These are phyloP conservation scores for Mycena haematopus DNA, from an alignment of 768 basidiomycete species.

Conservation along the genomic window DNA sequence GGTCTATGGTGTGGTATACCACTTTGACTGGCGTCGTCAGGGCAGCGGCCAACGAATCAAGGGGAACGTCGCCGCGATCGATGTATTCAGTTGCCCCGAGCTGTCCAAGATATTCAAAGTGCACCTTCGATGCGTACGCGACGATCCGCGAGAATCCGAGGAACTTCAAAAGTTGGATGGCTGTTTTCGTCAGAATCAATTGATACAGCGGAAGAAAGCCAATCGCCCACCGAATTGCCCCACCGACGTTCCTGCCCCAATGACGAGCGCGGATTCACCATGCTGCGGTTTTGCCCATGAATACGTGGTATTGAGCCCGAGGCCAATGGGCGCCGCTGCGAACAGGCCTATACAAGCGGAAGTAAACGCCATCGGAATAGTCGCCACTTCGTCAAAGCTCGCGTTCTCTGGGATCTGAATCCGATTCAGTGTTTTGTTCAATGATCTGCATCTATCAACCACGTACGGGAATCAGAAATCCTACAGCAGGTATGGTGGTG, in stretches of 20 bases:
- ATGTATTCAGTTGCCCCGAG: constrained; percentile 44
- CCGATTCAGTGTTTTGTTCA: too few relatives aligned
- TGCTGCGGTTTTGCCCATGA: constrained; percentile 24
- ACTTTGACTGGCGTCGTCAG: constrained; percentile 10
- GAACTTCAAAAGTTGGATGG: constrained; percentile 46
- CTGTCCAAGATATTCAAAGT: constrained; percentile 41
- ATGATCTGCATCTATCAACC: not conserved
- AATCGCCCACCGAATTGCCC: constrained; percentile 28
- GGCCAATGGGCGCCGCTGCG: constrained; percentile 22
- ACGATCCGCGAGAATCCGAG: constrained; percentile 47
- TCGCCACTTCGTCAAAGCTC: constrained; percentile 25
- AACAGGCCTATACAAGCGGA: constrained; percentile 29
- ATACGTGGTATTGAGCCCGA: constrained; percentile 27
- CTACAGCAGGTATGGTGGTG: not conserved
- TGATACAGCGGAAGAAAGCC: not conserved
- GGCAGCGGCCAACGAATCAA: constrained; percentile 1
- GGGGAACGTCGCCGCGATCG: constrained; percentile 25
- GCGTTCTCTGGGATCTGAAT: constrained; percentile 20
- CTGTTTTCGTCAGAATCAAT: constrained; percentile 28
- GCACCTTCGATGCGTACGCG: constrained; percentile 43
- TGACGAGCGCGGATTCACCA: constrained; percentile 26
- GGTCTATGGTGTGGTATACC: constrained; percentile 5
- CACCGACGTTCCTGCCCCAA: constrained; percentile 20
- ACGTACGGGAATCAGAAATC: not conserved
- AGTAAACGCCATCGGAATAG: constrained; percentile 23